Base-by-base conservation (phyloP, 352 stramenopile genomes). In the Phytopythium chamaehyphon region DNA sequence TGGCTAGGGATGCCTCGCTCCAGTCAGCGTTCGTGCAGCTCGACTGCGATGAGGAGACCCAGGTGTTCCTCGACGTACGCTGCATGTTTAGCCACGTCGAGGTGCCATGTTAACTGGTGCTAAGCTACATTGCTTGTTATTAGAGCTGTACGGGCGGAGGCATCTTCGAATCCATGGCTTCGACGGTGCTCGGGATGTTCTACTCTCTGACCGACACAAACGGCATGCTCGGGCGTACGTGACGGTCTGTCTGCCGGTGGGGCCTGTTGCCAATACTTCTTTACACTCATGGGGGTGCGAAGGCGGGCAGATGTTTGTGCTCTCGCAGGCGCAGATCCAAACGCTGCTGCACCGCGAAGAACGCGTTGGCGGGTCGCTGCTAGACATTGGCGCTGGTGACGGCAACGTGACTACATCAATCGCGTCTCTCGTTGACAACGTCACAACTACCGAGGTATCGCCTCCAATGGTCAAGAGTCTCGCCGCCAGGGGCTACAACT, bases 281-380 rank as follows among this genome's bases (percentile, higher is more conserved):
- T n/a, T n/a, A n/a, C n/a, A n/a, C n/a, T n/a, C n/a, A n/a, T n/a
- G 15, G 14, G 36, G 21, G 1, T 51, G 19, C 3, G 23, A 2
- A 18, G 81, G 83, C 62, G 84, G 81, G 31, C 81, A 94, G 71
- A 94, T 94, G 83, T 94, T 94, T 57, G 84, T 94, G 54, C 67
- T 92, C 16, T 94, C 81, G 0, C 59, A 69, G 16, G 67, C 71
- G 43, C 84, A 94, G 61, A 82, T 89, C 44, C 69, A 83, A 57
- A 66, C 45, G n/a, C 71, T 91, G 18, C 59, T 91, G 23, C 66
- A 66, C 39, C 71, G 61, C n/a, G 61, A 88, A 0, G 52, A 78
- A 35, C 64, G 52, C 9, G 51, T 83, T n/a, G 63, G 65, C 18
- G 66, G 71, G 1, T 76, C 76, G 14, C 48, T 94, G 28, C 73